Evolutionary conservation across 768 basidiomycete genomes (phyloP).

Genomic region (Chalciporus sphaerocephalus): DNA sequence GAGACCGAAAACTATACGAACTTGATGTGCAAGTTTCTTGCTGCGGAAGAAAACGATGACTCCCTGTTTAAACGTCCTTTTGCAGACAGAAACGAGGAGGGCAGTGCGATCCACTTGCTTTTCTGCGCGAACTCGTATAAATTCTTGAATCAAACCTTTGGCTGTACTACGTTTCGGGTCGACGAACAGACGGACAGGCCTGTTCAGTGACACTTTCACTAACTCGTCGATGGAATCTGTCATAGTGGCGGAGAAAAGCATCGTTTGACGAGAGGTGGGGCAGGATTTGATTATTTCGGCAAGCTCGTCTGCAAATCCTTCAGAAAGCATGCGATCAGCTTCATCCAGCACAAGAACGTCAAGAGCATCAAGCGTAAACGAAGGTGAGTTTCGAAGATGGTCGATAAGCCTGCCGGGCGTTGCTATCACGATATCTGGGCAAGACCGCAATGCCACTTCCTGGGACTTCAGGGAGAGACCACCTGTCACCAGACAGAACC

Average conservation of each 20-base stretch:
- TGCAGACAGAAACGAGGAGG: conserved; percentile 77
- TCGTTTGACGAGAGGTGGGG: conserved; percentile 85
- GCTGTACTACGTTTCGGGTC: conserved; percentile 90
- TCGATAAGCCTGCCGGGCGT: conserved; percentile 98
- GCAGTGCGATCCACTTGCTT: conserved; percentile 75
- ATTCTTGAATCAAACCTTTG: conserved; percentile 85
- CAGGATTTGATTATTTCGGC: conserved; percentile 90
- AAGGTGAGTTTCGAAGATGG: conserved; percentile 91
- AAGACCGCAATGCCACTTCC: conserved; percentile 75
- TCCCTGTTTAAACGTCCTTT: conserved; percentile 75
- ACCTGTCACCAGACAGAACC: conserved; percentile 84
- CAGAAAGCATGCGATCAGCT: conserved; percentile 94
- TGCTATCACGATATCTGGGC: conserved; percentile 93
- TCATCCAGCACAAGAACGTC: conserved; percentile 96
- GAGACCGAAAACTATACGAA: conserved; percentile 88
- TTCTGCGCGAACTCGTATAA: conserved; percentile 82
- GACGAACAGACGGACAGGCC: conserved; percentile 91
- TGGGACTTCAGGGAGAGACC: conserved; percentile 92
- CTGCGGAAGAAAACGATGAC: conserved; percentile 94
- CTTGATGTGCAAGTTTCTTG: conserved; percentile 96
- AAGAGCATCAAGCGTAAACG: conserved; percentile 87
- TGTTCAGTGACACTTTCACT: conserved; percentile 87
- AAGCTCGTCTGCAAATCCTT: conserved; percentile 94
- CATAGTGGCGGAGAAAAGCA: conserved; percentile 99
- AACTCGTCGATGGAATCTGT: conserved; percentile 94